phyloP scores from a whole-genome alignment of 495 filamentous ascomycete genomes.

The Immersiella caudata region DNA sequence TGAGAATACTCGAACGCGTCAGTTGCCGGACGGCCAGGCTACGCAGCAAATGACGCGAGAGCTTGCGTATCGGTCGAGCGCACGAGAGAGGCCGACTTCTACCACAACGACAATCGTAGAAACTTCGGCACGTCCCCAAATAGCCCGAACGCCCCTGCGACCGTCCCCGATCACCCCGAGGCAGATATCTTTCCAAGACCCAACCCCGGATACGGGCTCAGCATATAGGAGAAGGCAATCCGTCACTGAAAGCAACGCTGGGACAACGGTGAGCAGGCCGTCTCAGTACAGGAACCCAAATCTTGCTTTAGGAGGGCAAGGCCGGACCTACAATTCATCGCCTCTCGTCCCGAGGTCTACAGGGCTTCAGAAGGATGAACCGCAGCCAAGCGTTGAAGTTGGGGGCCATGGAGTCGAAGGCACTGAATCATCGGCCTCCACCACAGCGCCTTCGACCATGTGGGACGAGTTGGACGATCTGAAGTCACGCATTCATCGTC shows the following conservation, averaged over 20 bases:
- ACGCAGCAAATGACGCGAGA: constrained; percentile 38
- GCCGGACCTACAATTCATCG: constrained; percentile 57
- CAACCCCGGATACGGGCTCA: constrained; percentile 49
- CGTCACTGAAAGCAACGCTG: constrained; percentile 42
- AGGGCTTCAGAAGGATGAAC: constrained; percentile 39
- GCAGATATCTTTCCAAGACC: constrained; percentile 46
- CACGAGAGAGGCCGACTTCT: constrained; percentile 30
- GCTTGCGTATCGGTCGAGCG: constrained; percentile 26
- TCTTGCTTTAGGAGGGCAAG: constrained; percentile 55
- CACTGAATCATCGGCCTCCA: constrained; percentile 83
- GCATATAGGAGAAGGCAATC: constrained; percentile 43
- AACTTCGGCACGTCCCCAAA: constrained; percentile 22
- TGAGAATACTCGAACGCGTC: constrained; percentile 42
- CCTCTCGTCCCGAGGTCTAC: constrained; percentile 56
- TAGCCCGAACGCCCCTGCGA: constrained; percentile 29
- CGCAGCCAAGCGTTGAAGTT: constrained; percentile 37
- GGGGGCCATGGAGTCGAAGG: constrained; percentile 52
- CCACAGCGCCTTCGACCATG: constrained; percentile 85
- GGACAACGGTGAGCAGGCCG: constrained; percentile 36
- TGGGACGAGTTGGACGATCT: constrained; percentile 98
- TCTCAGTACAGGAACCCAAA: constrained; percentile 56
- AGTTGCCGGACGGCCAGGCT: constrained; percentile 35
- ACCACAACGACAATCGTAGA: constrained; percentile 33
- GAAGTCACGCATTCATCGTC: constrained; percentile 86
- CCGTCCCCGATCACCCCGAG: constrained; percentile 50